These are phyloP conservation scores for Aspergillus asperescens DNA, from an alignment of 495 filamentous ascomycete genomes.

Conservation along the genomic window DNA sequence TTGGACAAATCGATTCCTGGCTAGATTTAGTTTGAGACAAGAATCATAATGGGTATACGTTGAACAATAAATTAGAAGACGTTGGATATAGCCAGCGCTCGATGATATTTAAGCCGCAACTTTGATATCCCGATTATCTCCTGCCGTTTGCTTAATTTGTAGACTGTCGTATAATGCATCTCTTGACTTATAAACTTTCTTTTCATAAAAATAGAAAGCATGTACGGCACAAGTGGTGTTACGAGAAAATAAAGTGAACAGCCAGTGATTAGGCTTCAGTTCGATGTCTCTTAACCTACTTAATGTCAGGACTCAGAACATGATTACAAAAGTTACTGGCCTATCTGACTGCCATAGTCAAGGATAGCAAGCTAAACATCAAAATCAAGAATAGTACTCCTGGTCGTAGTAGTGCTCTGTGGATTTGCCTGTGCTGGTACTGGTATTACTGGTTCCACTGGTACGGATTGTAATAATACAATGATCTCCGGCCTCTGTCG, in stretches of 20 bases:
- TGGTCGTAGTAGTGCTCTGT: not conserved
- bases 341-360: too few relatives aligned
- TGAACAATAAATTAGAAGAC: not conserved
- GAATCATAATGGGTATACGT: not conserved
- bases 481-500: not conserved
- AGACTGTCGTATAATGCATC: too few relatives aligned
- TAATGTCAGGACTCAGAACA: too few relatives aligned
- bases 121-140: not conserved
- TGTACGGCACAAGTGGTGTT: too few relatives aligned
- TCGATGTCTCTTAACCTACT: too few relatives aligned
- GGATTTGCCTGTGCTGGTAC: not conserved
- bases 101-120: not conserved
- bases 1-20: too few relatives aligned
- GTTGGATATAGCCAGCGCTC: not conserved
- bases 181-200: too few relatives aligned
- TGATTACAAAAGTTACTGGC: too few relatives aligned
- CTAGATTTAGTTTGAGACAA: not conserved
- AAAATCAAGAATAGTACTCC: too few relatives aligned
- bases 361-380: too few relatives aligned
- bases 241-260: too few relatives aligned
- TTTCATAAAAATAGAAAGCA: not conserved
- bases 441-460: slow-evolving; percentile 3
- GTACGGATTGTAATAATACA: slow-evolving; percentile 2
- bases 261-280: too few relatives aligned
- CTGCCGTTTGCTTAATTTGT: not conserved